These are phyloP conservation scores for Blepharisma stoltei DNA, from an alignment of 73 alveolate genomes.

Conservation along the genomic window DNA sequence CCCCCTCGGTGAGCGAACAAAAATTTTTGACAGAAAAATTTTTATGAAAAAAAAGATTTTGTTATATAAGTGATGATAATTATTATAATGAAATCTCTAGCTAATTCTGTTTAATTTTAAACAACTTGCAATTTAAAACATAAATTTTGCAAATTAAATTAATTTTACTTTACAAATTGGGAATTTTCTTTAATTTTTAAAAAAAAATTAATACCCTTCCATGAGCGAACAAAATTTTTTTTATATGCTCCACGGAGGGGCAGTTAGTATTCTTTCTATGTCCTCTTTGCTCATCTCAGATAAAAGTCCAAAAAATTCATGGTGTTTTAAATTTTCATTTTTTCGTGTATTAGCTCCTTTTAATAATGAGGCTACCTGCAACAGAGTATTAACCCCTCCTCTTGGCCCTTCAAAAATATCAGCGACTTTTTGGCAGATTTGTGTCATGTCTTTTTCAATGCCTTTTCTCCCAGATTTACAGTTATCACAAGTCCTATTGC, in stretches of 20 bases:
- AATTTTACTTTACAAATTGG: not conserved
- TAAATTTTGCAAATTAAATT: too few species aligned
- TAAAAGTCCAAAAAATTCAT: conserved; percentile 3
- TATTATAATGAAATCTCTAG: too few species aligned
- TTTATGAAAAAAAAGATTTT: too few species aligned
- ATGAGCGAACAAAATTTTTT: not conserved
- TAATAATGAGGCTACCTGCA: conserved; percentile 8
- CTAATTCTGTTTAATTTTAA: too few species aligned
- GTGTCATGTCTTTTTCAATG: conserved; percentile 36
- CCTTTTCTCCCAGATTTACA: conserved; percentile 36
- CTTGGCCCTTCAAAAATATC: conserved; percentile 30
- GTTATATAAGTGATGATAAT: too few species aligned
- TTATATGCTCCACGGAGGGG: too few species aligned
- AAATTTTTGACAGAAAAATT: too few species aligned
- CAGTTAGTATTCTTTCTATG: not conserved
- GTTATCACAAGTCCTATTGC: conserved; percentile 65
- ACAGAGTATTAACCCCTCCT: conserved; percentile 1
- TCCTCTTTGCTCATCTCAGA: not conserved
- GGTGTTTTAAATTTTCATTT: not conserved
- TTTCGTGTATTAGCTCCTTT: not conserved
- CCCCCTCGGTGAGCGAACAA: too few species aligned
- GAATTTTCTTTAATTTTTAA: not conserved
- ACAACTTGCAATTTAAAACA: too few species aligned
- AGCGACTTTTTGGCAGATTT: conserved; percentile 41
- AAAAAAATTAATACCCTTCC: too few species aligned